Conservation (phyloP, 2,329 filamentous ascomycete species). For the Zalaria obscura region DNA sequence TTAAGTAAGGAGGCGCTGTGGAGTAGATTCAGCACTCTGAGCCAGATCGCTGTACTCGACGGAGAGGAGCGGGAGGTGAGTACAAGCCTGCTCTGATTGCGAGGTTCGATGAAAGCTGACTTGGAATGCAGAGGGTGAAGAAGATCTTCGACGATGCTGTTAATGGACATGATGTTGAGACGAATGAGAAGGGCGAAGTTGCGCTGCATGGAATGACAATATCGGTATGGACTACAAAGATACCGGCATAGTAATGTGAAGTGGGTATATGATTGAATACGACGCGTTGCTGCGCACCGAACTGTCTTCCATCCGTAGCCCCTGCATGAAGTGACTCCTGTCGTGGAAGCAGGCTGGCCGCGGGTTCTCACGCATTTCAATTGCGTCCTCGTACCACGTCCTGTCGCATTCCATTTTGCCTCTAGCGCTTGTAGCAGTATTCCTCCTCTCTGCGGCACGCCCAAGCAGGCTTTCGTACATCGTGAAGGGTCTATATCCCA, state of each 20-base stretch:
- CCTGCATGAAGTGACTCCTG: too few relatives aligned
- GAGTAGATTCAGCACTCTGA: slow-evolving; percentile 51
- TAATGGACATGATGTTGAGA: slow-evolving; percentile 36
- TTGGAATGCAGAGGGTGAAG: slow-evolving; percentile 15
- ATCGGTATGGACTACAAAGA: slow-evolving; percentile 45
- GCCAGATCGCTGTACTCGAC: slow-evolving; percentile 48
- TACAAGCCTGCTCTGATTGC: slow-evolving; percentile 3
- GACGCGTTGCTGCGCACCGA: too few relatives aligned
- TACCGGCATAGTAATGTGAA: slow-evolving; percentile 13
- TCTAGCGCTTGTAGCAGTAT: too few relatives aligned
- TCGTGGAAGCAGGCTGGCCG: too few relatives aligned
- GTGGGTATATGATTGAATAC: too few relatives aligned
- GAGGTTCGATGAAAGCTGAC: background rate
- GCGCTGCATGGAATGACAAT: slow-evolving; percentile 50
- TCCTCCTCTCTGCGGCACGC: too few relatives aligned
- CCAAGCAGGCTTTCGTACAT: too few relatives aligned
- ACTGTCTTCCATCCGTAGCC: too few relatives aligned
- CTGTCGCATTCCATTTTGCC: too few relatives aligned
- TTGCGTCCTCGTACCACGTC: too few relatives aligned
- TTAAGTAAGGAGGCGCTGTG: slow-evolving; percentile 46
- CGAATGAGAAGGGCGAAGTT: slow-evolving; percentile 48
- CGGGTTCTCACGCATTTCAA: too few relatives aligned
- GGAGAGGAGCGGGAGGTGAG: slow-evolving; percentile 33
- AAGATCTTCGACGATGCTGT: slow-evolving; percentile 42
- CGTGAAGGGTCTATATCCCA: too few relatives aligned